phyloP scores from a whole-genome alignment of 768 basidiomycete species.

The Amanita inopinata region DNA sequence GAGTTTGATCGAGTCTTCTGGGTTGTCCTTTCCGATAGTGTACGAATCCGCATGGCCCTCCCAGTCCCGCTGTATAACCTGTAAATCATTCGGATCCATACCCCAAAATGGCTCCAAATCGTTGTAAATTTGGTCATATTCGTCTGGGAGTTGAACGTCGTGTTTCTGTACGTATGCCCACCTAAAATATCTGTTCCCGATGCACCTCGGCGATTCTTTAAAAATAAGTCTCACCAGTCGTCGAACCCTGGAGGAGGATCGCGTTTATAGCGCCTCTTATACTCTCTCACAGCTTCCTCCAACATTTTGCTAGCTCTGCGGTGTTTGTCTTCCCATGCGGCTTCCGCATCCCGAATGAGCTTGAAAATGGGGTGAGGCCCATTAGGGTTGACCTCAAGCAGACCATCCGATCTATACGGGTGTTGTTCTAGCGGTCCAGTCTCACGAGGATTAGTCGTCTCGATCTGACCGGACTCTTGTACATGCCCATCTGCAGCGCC shows the following conservation, averaged over 20 bases:
- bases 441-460: neutral
- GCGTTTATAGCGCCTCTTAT: slow-evolving; percentile 62
- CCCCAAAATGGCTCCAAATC: slow-evolving; percentile 81
- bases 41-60: slow-evolving; percentile 29
- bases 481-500: neutral
- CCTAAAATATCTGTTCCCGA: slow-evolving; percentile 17
- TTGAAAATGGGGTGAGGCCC: slow-evolving; percentile 68
- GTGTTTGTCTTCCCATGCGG: slow-evolving; percentile 50
- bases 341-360: slow-evolving; percentile 65
- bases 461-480: neutral
- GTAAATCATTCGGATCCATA: slow-evolving; percentile 33
- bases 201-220: too few species aligned
- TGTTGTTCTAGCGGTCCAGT: slow-evolving; percentile 19
- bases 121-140: slow-evolving; percentile 63
- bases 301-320: slow-evolving; percentile 64
- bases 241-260: slow-evolving; percentile 81
- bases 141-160: slow-evolving; percentile 69
- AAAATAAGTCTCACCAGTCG: slow-evolving; percentile 54
- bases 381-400: slow-evolving; percentile 29
- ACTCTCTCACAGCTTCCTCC: slow-evolving; percentile 68
- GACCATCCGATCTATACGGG: slow-evolving; percentile 26
- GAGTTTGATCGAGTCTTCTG: slow-evolving; percentile 18
- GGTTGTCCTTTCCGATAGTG: slow-evolving; percentile 27
- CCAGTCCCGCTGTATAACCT: slow-evolving; percentile 24
- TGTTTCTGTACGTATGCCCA: slow-evolving; percentile 47